Evolutionary conservation across 2,329 filamentous ascomycete genomes (phyloP).

Genomic region (Ceratocystiopsis minuta): DNA sequence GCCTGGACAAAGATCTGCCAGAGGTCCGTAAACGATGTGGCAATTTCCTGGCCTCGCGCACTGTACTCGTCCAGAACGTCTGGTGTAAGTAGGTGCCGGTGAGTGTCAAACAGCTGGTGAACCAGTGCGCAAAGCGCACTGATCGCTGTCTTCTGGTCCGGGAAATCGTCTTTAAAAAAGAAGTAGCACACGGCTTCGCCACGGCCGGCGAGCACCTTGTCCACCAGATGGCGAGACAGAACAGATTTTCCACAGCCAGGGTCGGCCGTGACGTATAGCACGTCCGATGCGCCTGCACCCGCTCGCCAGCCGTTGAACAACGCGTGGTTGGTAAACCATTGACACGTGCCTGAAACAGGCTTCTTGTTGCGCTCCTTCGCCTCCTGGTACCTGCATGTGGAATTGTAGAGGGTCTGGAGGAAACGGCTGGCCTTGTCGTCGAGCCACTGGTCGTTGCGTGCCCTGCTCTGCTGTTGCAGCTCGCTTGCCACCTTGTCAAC

Average conservation of each 20-base stretch:
- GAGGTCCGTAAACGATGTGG: background rate
- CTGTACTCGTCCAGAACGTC: background rate
- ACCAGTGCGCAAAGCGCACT: conserved; percentile 1
- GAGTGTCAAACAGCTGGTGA: conserved; percentile 1
- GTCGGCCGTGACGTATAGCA: conserved; percentile 2
- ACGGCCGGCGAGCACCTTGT: background rate
- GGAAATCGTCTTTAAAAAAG: conserved; percentile 22
- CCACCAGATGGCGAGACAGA: conserved; percentile 1
- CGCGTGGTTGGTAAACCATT: conserved; percentile 2
- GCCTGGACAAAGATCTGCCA: background rate
- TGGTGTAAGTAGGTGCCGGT: background rate
- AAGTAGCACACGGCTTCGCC: conserved; percentile 21
- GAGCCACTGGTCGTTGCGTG: background rate
- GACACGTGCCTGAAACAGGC: conserved; percentile 1
- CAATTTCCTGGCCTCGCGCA: background rate
- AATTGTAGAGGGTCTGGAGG: background rate
- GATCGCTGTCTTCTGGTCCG: background rate
- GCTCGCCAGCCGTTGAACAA: conserved; percentile 1
- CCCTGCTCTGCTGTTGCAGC: background rate
- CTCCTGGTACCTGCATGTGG: background rate
- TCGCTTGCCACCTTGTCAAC: background rate
- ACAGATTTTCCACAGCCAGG: conserved; percentile 5
- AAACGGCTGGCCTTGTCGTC: background rate
- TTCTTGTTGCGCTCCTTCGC: background rate
- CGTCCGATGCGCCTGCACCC: background rate